phyloP scores from a whole-genome alignment of 1,284 basidiomycete species.

The Amylostereum areolatum region DNA sequence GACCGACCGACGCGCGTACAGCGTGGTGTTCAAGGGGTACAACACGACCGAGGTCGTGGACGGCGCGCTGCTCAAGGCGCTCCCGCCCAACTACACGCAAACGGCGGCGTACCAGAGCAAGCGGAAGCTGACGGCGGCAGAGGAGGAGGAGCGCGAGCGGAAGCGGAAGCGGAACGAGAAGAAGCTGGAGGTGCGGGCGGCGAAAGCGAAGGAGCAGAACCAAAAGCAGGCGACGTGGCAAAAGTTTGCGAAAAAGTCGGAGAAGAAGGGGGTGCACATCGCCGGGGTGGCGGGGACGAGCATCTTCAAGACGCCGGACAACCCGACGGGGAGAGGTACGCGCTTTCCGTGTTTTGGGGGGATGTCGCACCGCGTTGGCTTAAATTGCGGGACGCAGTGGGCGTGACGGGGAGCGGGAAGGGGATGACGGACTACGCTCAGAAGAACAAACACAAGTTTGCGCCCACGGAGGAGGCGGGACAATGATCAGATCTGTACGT shows the following conservation, averaged over 20 bases:
- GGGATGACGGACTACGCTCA: slow-evolving; percentile 82
- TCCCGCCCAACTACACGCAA: slow-evolving; percentile 50
- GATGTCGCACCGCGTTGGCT: slow-evolving; percentile 14
- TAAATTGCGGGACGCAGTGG: slow-evolving; percentile 49
- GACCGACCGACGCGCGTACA: slow-evolving; percentile 81
- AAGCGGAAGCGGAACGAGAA: slow-evolving; percentile 98
- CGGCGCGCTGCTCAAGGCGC: slow-evolving; percentile 63
- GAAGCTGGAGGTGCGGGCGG: slow-evolving; percentile 81
- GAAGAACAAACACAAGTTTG: slow-evolving; percentile 80
- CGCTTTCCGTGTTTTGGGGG: slow-evolving; percentile 17
- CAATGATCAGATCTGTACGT: no score
- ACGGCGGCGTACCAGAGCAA: slow-evolving; percentile 44
- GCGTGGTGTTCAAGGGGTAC: slow-evolving; percentile 93
- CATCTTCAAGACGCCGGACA: slow-evolving; percentile 96
- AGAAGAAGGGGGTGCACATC: slow-evolving; percentile 91
- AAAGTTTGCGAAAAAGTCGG: slow-evolving; percentile 95
- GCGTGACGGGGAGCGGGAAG: slow-evolving; percentile 90
- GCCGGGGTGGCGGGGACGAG: slow-evolving; percentile 84
- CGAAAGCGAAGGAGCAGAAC: slow-evolving; percentile 86
- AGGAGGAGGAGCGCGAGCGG: slow-evolving; percentile 85
- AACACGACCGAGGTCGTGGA: slow-evolving; percentile 90
- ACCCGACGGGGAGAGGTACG: slow-evolving; percentile 81
- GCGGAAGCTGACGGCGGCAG: slow-evolving; percentile 73
- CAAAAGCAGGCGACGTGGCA: slow-evolving; percentile 93
- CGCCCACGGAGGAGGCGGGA: slow-evolving; percentile 5